Evolutionary conservation across 1,284 basidiomycete species (phyloP), one percentile per base, ranked within the genome.

Genomic region (Puccinia coronata): DNA sequence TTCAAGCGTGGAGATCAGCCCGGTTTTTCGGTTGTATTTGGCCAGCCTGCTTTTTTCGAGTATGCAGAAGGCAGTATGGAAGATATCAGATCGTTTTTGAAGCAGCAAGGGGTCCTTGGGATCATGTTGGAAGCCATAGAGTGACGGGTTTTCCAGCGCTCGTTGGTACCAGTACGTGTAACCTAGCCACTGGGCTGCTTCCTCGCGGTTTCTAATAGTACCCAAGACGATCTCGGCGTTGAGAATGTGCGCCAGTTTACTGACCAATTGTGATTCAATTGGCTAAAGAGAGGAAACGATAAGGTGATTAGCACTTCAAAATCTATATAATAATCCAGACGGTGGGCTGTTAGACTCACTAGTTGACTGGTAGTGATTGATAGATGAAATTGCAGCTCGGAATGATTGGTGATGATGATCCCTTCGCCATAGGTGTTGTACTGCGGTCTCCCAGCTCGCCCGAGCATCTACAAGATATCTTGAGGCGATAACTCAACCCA

Each of bases 171-270:
- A 83, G 69, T 86, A 86, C 28, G 86, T 86, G 78, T 86, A 86
- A 11, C 86, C 85, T 12, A 86, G 83, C 96, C 96, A 99, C 84
- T 98, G 94, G 0, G 98, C 96, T 20, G 95, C 97, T 86, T 99
- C 96, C 84, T 99, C 95, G 39, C 95, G 89, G 86, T 98, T 99
- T 83, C 96, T 89, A 75, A 99, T 92, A 0, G 94, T 96, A 18
- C 97, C 97, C 18, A 98, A 89, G 0, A 99, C 97, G 71, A 99
- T 94, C 88, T 99, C 97, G 25, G 96, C 97, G 86, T 99, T 99
- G 84, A 99, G 88, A 85, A 98, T 98, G 86, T 99, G 97, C 28
- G 95, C 94, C 83, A 99, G 89, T 86, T 93, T 94, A 49, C 92
- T 89, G 39, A 99, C 94, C 83, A 98, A 93, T 87, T 99, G 97